Evolutionary conservation across 495 filamentous ascomycete genomes (phyloP).

Genomic region (Monascus purpureus): DNA sequence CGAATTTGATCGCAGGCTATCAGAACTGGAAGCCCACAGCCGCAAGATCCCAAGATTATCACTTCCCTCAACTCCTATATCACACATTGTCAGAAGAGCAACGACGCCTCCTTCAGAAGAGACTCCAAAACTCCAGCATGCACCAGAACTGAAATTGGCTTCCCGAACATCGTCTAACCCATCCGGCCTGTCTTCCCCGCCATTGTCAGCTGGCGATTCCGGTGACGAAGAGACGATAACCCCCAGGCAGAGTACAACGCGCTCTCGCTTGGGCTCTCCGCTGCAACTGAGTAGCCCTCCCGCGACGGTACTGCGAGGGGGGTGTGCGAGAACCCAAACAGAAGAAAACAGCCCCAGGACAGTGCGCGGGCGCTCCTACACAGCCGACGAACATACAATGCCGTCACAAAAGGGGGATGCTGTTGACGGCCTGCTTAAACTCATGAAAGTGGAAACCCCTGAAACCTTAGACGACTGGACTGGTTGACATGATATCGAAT

Average conservation of each 20-base stretch:
- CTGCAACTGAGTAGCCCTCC: constrained; percentile 28
- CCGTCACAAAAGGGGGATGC: constrained; percentile 27
- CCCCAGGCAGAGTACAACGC: constrained; percentile 13
- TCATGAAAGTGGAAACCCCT: constrained; percentile 16
- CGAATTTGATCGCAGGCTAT: constrained; percentile 31
- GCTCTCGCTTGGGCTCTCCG: constrained; percentile 12
- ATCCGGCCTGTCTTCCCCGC: constrained; percentile 6
- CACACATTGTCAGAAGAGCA: constrained; percentile 6
- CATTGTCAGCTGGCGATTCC: constrained; percentile 3
- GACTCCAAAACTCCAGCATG: constrained; percentile 12
- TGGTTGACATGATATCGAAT: neutral
- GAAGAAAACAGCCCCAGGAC: constrained; percentile 6
- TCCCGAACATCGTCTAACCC: constrained; percentile 6
- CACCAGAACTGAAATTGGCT: constrained; percentile 8
- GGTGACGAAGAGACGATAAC: constrained; percentile 13
- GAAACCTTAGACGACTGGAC: constrained; percentile 11
- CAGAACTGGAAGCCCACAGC: constrained; percentile 31
- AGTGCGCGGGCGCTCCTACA: constrained; percentile 1
- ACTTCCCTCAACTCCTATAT: constrained; percentile 8
- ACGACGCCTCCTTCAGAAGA: constrained; percentile 9
- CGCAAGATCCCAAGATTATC: constrained; percentile 25
- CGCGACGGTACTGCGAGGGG: constrained; percentile 12
- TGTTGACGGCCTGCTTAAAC: constrained; percentile 27
- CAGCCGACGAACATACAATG: constrained; percentile 5
- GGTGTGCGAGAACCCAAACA: constrained; percentile 3